These are phyloP conservation scores for Zizania palustris DNA, from an alignment of 202 grass and related monocot genomes.

Conservation along the genomic window DNA sequence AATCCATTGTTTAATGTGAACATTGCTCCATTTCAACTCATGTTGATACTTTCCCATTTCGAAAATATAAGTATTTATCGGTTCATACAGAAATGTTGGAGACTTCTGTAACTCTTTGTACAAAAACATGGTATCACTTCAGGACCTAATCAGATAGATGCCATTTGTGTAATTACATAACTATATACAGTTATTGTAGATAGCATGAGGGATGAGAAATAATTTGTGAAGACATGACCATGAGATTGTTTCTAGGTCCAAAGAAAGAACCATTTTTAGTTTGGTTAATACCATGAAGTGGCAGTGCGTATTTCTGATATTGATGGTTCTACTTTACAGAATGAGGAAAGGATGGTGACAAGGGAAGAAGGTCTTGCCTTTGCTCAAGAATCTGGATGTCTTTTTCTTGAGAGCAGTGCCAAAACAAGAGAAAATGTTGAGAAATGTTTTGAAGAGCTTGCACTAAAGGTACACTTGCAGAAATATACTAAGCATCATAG, in stretches of 20 bases:
- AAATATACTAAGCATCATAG: conserved; percentile 33
- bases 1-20: neutral
- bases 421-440: conserved; percentile 91
- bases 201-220: neutral
- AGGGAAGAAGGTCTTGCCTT: conserved; percentile 87
- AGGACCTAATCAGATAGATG: neutral
- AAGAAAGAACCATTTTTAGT: neutral
- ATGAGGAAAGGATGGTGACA: conserved; percentile 82
- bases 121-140: neutral
- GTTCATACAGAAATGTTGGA: neutral
- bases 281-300: conserved; percentile 25
- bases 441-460: conserved; percentile 95
- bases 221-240: neutral
- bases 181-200: neutral
- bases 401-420: conserved; percentile 92
- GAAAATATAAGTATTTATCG: neutral
- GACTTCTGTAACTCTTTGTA: neutral
- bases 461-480: conserved; percentile 64
- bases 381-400: conserved; percentile 77
- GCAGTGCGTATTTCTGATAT: conserved; percentile 12
- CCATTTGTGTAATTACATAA: neutral
- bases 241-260: neutral
- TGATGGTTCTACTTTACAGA: conserved; percentile 54
- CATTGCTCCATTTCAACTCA: neutral
- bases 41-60: neutral